A percentile compares a stretch with the other conserved stretches of the same genome.
These are phyloP conservation scores for Pseudocercospora cruenta DNA, from an alignment of 2,329 filamentous ascomycete species.

Conservation along the genomic window DNA sequence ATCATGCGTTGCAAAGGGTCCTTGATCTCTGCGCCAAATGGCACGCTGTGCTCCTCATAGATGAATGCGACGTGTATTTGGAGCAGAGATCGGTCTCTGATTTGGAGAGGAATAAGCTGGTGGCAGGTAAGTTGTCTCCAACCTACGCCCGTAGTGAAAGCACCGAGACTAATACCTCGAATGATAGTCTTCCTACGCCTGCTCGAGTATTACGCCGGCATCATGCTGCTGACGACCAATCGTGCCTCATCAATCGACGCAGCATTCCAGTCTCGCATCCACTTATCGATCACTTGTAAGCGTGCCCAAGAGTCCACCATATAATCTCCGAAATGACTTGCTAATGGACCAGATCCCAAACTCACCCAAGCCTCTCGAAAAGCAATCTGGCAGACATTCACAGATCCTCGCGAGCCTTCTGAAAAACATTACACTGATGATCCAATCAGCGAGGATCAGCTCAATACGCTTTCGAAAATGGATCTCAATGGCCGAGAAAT, in stretches of 20 bases:
- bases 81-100: conserved; percentile 49
- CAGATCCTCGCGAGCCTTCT: neutral
- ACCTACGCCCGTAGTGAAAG: neutral
- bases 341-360: neutral
- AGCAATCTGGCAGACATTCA: conserved; percentile 34
- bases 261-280: conserved; percentile 41
- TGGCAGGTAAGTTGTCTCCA: conserved; percentile 35
- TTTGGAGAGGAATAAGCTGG: conserved; percentile 41
- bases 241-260: conserved; percentile 41
- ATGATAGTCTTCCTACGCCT: conserved; percentile 40
- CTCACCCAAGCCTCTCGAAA: conserved; percentile 32
- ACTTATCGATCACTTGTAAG: conserved; percentile 39
- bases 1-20: conserved; percentile 21
- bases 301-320: no score
- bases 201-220: conserved; percentile 41
- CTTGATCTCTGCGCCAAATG: conserved; percentile 56
- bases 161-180: neutral
- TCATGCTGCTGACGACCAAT: conserved; percentile 44
- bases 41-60: conserved; percentile 59
- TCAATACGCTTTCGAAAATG: conserved; percentile 18
- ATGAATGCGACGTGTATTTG: conserved; percentile 65
- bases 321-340: no score
- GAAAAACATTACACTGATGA: neutral
- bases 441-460: conserved; percentile 17
- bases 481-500: conserved; percentile 24